A percentile compares a stretch with the other conserved stretches of the same genome.
Conservation (phyloP, 2,329 filamentous ascomycete species). For the Juglanconis juglandina region DNA sequence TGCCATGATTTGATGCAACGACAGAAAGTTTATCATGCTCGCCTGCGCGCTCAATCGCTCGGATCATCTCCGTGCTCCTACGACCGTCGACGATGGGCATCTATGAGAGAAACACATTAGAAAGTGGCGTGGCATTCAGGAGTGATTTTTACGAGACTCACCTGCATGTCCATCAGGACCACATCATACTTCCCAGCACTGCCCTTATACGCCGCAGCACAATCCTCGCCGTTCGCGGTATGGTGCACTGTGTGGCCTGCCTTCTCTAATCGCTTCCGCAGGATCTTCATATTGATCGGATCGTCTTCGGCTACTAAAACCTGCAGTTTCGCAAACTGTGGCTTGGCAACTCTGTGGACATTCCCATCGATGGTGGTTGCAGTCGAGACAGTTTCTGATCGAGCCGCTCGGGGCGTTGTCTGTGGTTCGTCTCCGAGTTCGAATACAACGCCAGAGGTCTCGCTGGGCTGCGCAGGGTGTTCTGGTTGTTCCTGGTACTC, state of each 20-base stretch:
- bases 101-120: conserved; percentile 38
- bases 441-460: conserved; percentile 35
- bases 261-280: conserved; percentile 77
- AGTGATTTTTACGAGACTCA: conserved; percentile 36
- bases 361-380: conserved; percentile 13
- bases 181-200: conserved; percentile 65
- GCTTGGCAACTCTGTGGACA: conserved; percentile 3
- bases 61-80: conserved; percentile 78
- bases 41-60: conserved; percentile 61
- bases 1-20: conserved; percentile 57
- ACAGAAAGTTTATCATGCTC: conserved; percentile 50
- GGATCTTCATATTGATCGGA: conserved; percentile 78
- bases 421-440: conserved; percentile 31
- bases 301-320: conserved; percentile 86
- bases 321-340: conserved; percentile 43
- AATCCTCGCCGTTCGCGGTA: conserved; percentile 82
- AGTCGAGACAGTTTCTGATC: conserved; percentile 1
- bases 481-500: conserved; percentile 37
- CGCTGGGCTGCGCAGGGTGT: conserved; percentile 25
- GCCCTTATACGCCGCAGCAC: conserved; percentile 66
- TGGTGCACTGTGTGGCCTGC: conserved; percentile 68
- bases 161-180: conserved; percentile 90
- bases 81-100: conserved; percentile 91
- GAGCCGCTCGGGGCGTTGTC: background rate
- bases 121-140: background rate